Evolutionary conservation across 805 yeast genomes (phyloP), one percentile per base, ranked within the genome.

Genomic region (Ogataea angusta): DNA sequence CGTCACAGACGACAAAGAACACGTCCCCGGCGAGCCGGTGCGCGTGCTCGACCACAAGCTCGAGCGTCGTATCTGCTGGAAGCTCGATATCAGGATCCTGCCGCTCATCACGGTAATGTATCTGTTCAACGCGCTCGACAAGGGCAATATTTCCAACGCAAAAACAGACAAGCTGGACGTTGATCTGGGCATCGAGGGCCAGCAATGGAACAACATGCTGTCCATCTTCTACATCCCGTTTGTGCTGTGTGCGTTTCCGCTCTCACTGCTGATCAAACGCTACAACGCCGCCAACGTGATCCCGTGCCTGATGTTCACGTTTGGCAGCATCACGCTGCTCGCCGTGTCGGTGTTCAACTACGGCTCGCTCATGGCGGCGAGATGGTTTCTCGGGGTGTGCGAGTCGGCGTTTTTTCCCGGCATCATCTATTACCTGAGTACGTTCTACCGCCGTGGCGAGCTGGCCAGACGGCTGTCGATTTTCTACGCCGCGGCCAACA

Each of bases 131-230:
- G 70, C 74, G 10, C 61, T 73, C 40, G 76, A 73, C 51, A 70
- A 69, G 46, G 73, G 75, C 12, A 73, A 73, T 47, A 70, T 73
- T 34, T 65, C 72, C 12, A 72, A 73, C 52, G 78, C 78, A 13
- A 70, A 70, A 48, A 71, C 75, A 2, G 69, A 70, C 43, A 72
- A 72, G 23, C 51, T 73, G 34, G 73, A 64, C 19, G 48, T 42
- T 5, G 75, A 73, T 45, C 52, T 73, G 14, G 64, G 64, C 24
- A 64, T 73, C 34, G 49, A 49, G 5, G 73, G 71, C 16, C 58
- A 63, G 22, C 62, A 70, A 41, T 73, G 73, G 72, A 72, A 71
- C 49, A 51, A 64, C 24, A 63, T 70, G 63, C 58, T 73, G 17
- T 67, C 75, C 3, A 65, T 72, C 12, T 72, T 70, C 48, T 71